Evolutionary conservation across 345 rosid genomes (phyloP).

Genomic region (Eucalyptus pauciflora): DNA sequence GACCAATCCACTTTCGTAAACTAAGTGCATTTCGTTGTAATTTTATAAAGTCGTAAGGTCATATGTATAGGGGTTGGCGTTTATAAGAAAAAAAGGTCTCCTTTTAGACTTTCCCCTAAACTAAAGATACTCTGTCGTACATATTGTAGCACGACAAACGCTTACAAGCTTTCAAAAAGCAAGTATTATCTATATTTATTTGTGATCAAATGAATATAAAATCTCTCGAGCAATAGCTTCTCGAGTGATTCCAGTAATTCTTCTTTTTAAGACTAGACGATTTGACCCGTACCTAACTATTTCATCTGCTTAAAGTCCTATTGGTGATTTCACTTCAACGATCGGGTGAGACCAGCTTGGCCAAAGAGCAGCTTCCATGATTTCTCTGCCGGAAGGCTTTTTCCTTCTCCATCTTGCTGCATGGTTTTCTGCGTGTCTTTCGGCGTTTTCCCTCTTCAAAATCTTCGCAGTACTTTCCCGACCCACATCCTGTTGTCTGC

Average conservation of each 20-base stretch:
- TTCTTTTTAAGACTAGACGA: not conserved
- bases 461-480: not conserved
- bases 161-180: not conserved
- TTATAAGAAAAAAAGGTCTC: not conserved
- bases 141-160: fast-evolving
- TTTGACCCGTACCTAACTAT: not conserved
- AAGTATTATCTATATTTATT: not conserved
- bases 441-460: not conserved
- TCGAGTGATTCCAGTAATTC: not conserved
- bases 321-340: not conserved
- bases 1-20: not conserved
- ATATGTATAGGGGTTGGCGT: not conserved
- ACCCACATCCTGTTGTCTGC: not conserved
- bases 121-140: not conserved
- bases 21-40: not conserved
- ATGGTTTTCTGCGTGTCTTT: not conserved
- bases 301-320: not conserved
- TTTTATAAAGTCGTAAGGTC: not conserved
- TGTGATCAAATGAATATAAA: not conserved
- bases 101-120: too few species aligned
- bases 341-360: not conserved
- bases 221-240: not conserved
- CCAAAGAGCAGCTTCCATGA: not conserved
- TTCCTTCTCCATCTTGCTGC: not conserved
- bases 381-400: not conserved